A percentile compares a stretch with the other conserved stretches of the same genome.
phyloP scores from a whole-genome alignment of 2,329 filamentous ascomycete species.

The Neopestalotiopsis sp. region DNA sequence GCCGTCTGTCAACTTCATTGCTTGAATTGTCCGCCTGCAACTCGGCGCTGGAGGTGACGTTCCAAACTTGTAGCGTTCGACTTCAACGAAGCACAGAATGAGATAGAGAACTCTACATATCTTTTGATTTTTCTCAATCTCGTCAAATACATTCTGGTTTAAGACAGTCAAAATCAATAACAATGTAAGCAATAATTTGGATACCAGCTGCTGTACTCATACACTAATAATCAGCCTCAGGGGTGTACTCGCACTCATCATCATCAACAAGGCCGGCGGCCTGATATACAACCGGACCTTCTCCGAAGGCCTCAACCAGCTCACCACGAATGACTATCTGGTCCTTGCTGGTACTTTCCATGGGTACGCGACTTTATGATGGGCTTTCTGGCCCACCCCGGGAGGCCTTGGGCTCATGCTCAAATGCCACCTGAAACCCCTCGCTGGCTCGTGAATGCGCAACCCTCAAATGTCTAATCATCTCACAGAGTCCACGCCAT shows the following conservation, averaged over 20 bases:
- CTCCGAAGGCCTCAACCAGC: constrained; percentile 81
- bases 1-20: not conserved
- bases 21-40: not conserved
- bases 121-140: not conserved
- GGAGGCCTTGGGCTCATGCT: not conserved
- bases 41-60: not conserved
- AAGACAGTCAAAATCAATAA: not conserved
- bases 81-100: not conserved
- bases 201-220: not conserved
- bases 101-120: not conserved
- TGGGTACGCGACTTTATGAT: constrained; percentile 61
- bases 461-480: constrained; percentile 17
- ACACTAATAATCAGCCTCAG: constrained; percentile 49
- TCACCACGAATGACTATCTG: constrained; percentile 94
- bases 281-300: constrained; percentile 97
- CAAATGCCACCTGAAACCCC: not conserved
- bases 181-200: not conserved
- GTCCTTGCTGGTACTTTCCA: constrained; percentile 98
- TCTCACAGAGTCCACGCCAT: constrained; percentile 68
- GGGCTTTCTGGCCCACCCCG: constrained; percentile 2
- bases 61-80: not conserved
- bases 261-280: constrained; percentile 98
- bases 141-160: not conserved
- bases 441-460: not conserved
- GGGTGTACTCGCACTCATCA: constrained; percentile 93